These are phyloP conservation scores for Rhypophila decipiens DNA, from an alignment of 495 filamentous ascomycete genomes.

Conservation along the genomic window DNA sequence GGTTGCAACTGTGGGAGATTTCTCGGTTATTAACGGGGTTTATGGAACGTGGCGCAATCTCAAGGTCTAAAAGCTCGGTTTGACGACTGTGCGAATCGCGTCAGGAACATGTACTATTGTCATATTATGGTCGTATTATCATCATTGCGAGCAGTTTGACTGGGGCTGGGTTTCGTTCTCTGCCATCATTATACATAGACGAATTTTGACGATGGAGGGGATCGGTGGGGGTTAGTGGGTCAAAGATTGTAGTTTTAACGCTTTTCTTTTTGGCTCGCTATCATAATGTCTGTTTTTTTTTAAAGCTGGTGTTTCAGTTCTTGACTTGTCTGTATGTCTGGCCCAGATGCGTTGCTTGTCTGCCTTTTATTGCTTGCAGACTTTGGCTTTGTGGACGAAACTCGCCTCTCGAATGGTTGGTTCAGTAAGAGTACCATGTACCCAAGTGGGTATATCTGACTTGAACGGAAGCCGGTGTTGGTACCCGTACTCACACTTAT, in stretches of 20 bases:
- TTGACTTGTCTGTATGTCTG: no score
- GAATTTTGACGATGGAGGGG: neutral
- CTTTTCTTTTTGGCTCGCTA: neutral
- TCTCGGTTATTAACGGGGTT: neutral
- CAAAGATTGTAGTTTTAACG: constrained; percentile 32
- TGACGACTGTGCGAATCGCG: neutral
- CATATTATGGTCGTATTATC: constrained; percentile 35
- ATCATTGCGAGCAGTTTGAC: constrained; percentile 20
- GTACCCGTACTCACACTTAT: no score
- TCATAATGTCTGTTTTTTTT: neutral
- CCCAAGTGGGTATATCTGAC: no score
- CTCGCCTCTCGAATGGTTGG: no score
- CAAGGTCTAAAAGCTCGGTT: neutral
- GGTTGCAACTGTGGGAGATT: neutral
- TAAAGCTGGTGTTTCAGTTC: no score
- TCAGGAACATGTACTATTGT: constrained; percentile 36
- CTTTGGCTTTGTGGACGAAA: no score
- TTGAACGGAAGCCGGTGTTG: no score
- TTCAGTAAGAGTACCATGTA: no score
- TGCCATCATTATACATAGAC: constrained; percentile 33
- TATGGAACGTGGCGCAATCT: neutral
- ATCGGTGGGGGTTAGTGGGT: constrained; percentile 19
- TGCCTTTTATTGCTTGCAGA: no score
- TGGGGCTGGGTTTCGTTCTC: constrained; percentile 23
- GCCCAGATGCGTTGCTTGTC: no score